phyloP scores from a whole-genome alignment of 1,139 yeast genomes.

The Pichia cactophila region DNA sequence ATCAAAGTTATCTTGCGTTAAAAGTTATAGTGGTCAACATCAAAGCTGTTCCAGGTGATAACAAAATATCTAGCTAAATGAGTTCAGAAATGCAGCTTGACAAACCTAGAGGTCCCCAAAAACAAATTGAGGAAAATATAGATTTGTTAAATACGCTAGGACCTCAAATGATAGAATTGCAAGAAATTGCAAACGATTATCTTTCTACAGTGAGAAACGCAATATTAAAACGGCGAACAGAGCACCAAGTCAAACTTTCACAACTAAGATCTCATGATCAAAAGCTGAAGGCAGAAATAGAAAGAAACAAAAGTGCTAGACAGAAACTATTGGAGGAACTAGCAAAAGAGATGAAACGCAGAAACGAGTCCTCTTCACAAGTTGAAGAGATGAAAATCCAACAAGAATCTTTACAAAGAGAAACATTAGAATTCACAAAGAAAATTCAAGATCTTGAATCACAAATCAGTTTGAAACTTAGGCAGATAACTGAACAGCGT shows the following conservation, averaged over 20 bases:
- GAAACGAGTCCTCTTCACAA: slow-evolving; percentile 22
- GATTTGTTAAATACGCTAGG: slow-evolving; percentile 18
- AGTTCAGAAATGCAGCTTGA: not conserved
- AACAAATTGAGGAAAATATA: slow-evolving; percentile 10
- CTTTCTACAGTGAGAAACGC: slow-evolving; percentile 14
- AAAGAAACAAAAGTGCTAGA: slow-evolving; percentile 13
- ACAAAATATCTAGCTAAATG: not conserved
- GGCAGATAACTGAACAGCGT: slow-evolving; percentile 20
- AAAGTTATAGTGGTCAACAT: too few species aligned
- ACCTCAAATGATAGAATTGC: slow-evolving; percentile 21
- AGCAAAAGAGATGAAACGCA: slow-evolving; percentile 16
- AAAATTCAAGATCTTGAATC: slow-evolving; percentile 19
- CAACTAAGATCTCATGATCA: slow-evolving; percentile 16
- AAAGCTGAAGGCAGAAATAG: slow-evolving; percentile 15
- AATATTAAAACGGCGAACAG: slow-evolving; percentile 16
- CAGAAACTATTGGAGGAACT: slow-evolving; percentile 18
- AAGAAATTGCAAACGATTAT: slow-evolving; percentile 14
- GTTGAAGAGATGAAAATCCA: slow-evolving; percentile 24
- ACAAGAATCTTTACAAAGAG: slow-evolving; percentile 20
- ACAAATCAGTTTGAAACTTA: slow-evolving; percentile 17
- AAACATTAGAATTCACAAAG: slow-evolving; percentile 17
- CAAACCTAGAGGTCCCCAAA: not conserved
- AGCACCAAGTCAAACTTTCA: slow-evolving; percentile 19
- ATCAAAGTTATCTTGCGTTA: too few species aligned
- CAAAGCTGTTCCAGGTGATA: too few species aligned